Evolutionary conservation across 257 asterid species (phyloP).

Genomic region (Nicotiana attenuata): DNA sequence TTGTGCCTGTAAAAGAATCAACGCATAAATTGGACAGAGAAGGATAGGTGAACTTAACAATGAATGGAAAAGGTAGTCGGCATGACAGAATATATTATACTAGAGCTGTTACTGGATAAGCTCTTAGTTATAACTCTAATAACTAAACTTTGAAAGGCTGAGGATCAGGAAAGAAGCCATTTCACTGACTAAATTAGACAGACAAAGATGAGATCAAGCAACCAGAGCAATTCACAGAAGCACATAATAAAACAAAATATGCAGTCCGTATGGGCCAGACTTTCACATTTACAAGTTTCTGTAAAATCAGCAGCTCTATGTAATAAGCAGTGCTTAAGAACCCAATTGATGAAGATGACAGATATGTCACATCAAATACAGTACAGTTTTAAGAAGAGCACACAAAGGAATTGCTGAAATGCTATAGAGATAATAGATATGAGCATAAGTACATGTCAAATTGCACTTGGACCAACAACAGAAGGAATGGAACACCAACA

Average conservation of each 20-base stretch:
- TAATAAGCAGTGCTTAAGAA: not conserved
- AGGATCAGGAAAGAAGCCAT: not conserved
- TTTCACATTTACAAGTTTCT: not conserved
- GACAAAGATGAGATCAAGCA: not conserved
- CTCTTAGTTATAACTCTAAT: not conserved
- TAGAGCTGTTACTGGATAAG: not conserved
- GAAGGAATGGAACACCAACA: not conserved
- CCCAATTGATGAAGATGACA: not conserved
- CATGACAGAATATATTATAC: not conserved
- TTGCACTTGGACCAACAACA: not conserved
- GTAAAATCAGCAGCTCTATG: not conserved
- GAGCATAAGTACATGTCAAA: not conserved
- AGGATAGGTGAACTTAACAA: not conserved
- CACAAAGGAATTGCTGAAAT: not conserved
- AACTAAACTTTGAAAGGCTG: not conserved
- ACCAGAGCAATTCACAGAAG: not conserved
- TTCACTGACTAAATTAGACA: not conserved
- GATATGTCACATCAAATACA: not conserved
- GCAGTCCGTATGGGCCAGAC: not conserved
- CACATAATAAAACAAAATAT: not conserved
- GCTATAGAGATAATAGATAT: not conserved
- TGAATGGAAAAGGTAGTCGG: not conserved
- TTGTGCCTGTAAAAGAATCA: conserved; percentile 60
- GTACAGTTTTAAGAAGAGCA: not conserved
- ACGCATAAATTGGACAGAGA: not conserved